Conservation (phyloP, 176 grass and related monocot genomes). For the Thalia dealbata region DNA sequence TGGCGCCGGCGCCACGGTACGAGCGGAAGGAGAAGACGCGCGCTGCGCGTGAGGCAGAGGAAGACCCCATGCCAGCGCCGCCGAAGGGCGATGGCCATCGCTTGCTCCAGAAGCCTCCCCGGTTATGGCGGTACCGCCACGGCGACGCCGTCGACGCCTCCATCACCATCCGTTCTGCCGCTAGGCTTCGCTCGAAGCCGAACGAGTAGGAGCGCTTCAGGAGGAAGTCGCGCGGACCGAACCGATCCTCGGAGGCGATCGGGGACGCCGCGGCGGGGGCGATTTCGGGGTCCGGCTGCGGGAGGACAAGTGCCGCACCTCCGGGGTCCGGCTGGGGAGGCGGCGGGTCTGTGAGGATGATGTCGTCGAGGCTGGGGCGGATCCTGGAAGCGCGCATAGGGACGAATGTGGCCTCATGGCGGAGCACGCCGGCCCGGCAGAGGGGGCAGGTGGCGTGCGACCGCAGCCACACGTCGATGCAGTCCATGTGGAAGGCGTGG, state of each 20-base stretch:
- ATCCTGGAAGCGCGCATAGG: slow-evolving; percentile 41
- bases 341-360: slow-evolving; percentile 51
- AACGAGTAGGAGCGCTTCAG: slow-evolving; percentile 83
- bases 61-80: slow-evolving; percentile 18
- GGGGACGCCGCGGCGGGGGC: slow-evolving; percentile 25
- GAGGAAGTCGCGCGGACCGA: slow-evolving; percentile 37
- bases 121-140: slow-evolving; percentile 22
- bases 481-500: slow-evolving; percentile 92
- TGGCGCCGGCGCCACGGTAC: slow-evolving; percentile 27
- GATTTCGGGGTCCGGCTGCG: slow-evolving; percentile 30
- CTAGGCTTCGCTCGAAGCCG: slow-evolving; percentile 64
- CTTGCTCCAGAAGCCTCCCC: slow-evolving; percentile 84
- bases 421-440: slow-evolving; percentile 55
- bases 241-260: slow-evolving; percentile 17
- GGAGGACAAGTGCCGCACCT: not conserved
- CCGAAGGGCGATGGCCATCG: slow-evolving; percentile 79
- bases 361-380: slow-evolving; percentile 67
- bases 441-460: slow-evolving; percentile 80
- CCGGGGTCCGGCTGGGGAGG: slow-evolving; percentile 25
- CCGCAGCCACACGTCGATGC: slow-evolving; percentile 88
- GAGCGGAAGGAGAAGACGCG: slow-evolving; percentile 86
- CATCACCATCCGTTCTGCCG: slow-evolving; percentile 33
- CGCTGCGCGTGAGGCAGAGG: slow-evolving; percentile 25
- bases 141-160: slow-evolving; percentile 54
- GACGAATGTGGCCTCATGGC: slow-evolving; percentile 26